Conservation (phyloP, 768 basidiomycete genomes). For the Lactifluus echinatus region DNA sequence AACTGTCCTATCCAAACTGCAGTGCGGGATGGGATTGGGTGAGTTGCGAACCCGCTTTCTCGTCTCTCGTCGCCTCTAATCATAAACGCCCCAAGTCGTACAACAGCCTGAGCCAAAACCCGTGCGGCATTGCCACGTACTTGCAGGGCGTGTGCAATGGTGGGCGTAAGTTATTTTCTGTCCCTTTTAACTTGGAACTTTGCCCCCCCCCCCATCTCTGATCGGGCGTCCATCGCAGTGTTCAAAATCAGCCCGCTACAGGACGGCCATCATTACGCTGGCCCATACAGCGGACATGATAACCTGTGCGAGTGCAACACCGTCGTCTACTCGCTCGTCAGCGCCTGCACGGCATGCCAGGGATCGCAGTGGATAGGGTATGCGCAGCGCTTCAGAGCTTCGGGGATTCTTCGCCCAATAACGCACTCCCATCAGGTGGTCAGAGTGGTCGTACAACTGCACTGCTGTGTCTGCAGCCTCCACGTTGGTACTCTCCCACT, state of each 20-base stretch:
- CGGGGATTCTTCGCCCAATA: not conserved
- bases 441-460: not conserved
- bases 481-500: not conserved
- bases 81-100: not conserved
- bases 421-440: not conserved
- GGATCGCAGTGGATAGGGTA: not conserved
- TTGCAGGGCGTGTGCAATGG: not conserved
- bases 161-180: conserved; percentile 6
- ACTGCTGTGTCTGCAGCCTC: not conserved
- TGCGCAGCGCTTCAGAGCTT: not conserved
- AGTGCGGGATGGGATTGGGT: conserved; percentile 6
- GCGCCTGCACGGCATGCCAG: not conserved
- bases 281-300: not conserved
- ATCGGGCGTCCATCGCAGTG: not conserved
- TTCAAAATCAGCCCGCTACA: not conserved
- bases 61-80: not conserved
- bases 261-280: not conserved
- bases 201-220: too few relatives aligned
- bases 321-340: conserved; percentile 2
- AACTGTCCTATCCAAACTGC: conserved; percentile 5
- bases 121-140: conserved; percentile 2
- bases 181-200: not conserved
- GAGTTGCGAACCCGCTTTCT: not conserved
- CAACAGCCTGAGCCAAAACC: conserved; percentile 4
- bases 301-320: not conserved